Evolutionary conservation across 2,329 filamentous ascomycete genomes (phyloP).

Genomic region (Exophiala viscosa): DNA sequence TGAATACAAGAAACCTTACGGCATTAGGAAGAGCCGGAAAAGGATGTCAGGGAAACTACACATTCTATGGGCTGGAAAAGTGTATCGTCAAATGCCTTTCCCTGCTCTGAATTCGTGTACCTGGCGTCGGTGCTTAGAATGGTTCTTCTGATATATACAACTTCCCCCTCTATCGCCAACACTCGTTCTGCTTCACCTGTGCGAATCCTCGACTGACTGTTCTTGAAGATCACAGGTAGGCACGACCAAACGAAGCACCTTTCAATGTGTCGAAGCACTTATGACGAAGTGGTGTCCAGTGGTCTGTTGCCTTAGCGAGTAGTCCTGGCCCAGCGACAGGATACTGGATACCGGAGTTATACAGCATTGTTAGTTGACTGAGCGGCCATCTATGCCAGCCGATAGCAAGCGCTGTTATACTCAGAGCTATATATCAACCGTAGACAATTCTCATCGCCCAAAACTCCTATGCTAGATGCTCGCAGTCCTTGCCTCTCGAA

Average conservation of each 20-base stretch:
- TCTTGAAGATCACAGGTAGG: not conserved
- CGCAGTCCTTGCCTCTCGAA: not conserved
- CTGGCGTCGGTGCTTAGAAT: slow-evolving; percentile 31
- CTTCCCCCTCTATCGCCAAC: not conserved
- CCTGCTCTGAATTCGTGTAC: not conserved
- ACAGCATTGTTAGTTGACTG: too few relatives aligned
- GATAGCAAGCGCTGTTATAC: too few relatives aligned
- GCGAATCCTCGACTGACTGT: too few relatives aligned
- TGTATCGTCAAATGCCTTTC: slow-evolving; percentile 29
- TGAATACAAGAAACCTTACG: slow-evolving; percentile 29
- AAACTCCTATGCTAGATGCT: slow-evolving; percentile 14
- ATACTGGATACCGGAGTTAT: too few relatives aligned
- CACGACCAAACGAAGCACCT: not conserved
- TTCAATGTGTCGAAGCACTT: too few relatives aligned
- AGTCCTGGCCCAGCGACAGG: too few relatives aligned
- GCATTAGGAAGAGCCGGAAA: slow-evolving; percentile 33
- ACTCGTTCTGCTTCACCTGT: too few relatives aligned
- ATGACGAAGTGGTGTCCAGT: too few relatives aligned
- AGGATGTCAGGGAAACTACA: slow-evolving; percentile 21
- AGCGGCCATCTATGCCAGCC: too few relatives aligned
- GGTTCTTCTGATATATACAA: slow-evolving; percentile 27
- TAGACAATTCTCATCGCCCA: not conserved
- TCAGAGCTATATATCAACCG: not conserved
- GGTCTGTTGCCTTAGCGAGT: too few relatives aligned
- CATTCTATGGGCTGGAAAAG: not conserved